These are phyloP conservation scores for Arachis hypogaea DNA, from an alignment of 306 rosid genomes.

Conservation along the genomic window DNA sequence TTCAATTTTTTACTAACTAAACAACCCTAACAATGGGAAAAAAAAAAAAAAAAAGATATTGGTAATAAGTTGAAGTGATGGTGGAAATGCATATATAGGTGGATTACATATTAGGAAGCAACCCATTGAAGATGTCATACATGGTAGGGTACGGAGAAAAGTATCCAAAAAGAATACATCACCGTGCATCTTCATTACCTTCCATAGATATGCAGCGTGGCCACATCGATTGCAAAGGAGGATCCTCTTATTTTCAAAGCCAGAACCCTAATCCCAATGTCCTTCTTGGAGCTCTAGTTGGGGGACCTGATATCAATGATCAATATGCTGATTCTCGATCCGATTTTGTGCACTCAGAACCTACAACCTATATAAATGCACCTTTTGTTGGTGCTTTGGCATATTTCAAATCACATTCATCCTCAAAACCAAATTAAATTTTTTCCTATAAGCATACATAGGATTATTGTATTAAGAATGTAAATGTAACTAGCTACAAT, in stretches of 20 bases:
- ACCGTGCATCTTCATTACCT: slow-evolving; percentile 59
- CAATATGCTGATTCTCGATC: slow-evolving; percentile 54
- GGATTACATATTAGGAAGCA: slow-evolving; percentile 65
- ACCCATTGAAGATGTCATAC: slow-evolving; percentile 67
- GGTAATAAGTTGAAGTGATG: too few relatives aligned
- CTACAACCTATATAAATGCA: slow-evolving; percentile 69
- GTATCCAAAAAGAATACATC: slow-evolving; percentile 59
- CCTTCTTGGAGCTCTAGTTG: slow-evolving; percentile 60
- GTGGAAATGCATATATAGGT: slow-evolving; percentile 39
- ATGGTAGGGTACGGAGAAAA: slow-evolving; percentile 68
- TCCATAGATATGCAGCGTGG: slow-evolving; percentile 36
- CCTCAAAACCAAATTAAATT: neutral
- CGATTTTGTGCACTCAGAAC: slow-evolving; percentile 60
- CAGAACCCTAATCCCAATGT: slow-evolving; percentile 52
- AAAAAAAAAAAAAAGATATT: too few relatives aligned
- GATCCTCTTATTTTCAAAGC: slow-evolving; percentile 43
- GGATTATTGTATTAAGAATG: neutral
- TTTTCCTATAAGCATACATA: too few relatives aligned
- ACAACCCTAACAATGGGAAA: neutral
- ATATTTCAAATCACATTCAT: slow-evolving; percentile 52
- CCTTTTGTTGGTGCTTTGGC: slow-evolving; percentile 68
- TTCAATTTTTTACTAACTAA: neutral
- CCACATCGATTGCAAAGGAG: slow-evolving; percentile 46
- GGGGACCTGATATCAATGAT: slow-evolving; percentile 61
- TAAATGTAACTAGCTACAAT: neutral